Base-by-base conservation (phyloP, 306 rosid genomes). In the Quercus parvula region DNA sequence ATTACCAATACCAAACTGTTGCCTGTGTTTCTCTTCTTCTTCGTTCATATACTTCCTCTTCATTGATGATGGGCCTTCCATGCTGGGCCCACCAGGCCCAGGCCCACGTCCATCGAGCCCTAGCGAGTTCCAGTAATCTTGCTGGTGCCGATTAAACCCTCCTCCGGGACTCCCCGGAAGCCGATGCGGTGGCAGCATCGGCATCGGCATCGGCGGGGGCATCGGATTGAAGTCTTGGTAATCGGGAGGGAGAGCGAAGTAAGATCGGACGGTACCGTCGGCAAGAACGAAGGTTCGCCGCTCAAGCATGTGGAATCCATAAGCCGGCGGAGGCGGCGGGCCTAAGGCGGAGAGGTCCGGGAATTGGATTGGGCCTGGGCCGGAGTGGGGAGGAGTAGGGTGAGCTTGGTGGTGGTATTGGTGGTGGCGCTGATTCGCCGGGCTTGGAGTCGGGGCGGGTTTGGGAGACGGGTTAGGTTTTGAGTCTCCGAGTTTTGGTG, bases 231-330 rank as follows among this genome's bases (percentile, higher is more conserved):
- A 91, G 28, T 93, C 97, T 17, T 85, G 96, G 76, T 93, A 96
- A 81, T 96, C 98, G 0, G 85, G 92, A 1, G 99, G 98, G 14
- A 96, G 98, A 28, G 98, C 93, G 57, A 92, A 91, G 88, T 96
- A 96, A 15, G 98, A 93, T 31, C 98, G 91, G 44, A 91, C 99
- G 28, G 89, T 89, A 13, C 94, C 98, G 63, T 96, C 99, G 20
- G 99, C 94, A 30, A 96, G 97, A 55, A 87, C 87, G 67, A 96
- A 87, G 1, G 99, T 87, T 17, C 96, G 99, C 31, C 99, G 99
- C 68, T 93, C 98, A 2, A 96, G 94, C 97, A 93, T 93, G 92
- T 96, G 99, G 82, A 96, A 96, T 41, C 97, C 97, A 72, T 96
- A 96, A 6, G 89, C 88, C 10, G 97, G 98, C 4, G 93, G 93